These are phyloP conservation scores for Clitopilus passeckerianus DNA, from an alignment of 768 basidiomycete species.

Conservation along the genomic window DNA sequence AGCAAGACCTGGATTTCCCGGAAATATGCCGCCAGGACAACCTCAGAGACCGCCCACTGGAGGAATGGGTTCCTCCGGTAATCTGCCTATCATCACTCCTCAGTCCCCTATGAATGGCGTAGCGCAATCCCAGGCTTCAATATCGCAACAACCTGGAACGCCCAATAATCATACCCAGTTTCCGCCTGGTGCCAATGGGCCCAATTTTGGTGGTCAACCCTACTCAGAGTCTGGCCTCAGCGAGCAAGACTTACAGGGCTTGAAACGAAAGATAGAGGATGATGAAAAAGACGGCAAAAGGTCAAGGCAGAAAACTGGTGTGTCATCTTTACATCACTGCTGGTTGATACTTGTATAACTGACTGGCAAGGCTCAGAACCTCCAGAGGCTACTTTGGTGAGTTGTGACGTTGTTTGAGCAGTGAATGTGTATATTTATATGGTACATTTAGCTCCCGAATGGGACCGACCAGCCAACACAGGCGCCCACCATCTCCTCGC, in stretches of 20 bases:
- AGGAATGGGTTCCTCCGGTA: neutral
- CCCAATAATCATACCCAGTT: neutral
- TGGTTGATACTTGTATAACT: constrained; percentile 2
- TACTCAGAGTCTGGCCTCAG: constrained; percentile 14
- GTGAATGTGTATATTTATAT: neutral
- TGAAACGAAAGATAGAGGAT: constrained; percentile 69
- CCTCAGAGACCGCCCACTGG: neutral
- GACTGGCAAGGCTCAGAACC: constrained; percentile 32
- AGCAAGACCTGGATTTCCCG: neutral
- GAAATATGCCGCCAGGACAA: neutral
- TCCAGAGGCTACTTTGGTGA: constrained; percentile 27
- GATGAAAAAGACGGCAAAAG: constrained; percentile 68
- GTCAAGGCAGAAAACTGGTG: constrained; percentile 69
- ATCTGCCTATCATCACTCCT: neutral
- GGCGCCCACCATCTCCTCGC: constrained; percentile 19
- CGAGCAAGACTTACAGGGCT: constrained; percentile 58
- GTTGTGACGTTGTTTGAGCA: neutral
- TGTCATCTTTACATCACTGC: constrained; percentile 15
- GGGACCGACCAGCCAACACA: constrained; percentile 17
- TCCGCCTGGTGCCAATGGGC: neutral
- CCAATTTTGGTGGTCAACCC: neutral
- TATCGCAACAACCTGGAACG: neutral
- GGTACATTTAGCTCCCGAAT: constrained; percentile 3
- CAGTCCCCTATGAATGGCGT: neutral
- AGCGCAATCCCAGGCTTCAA: neutral